Evolutionary conservation across 257 asterid species (phyloP).

Genomic region (Lithospermum erythrorhizon): DNA sequence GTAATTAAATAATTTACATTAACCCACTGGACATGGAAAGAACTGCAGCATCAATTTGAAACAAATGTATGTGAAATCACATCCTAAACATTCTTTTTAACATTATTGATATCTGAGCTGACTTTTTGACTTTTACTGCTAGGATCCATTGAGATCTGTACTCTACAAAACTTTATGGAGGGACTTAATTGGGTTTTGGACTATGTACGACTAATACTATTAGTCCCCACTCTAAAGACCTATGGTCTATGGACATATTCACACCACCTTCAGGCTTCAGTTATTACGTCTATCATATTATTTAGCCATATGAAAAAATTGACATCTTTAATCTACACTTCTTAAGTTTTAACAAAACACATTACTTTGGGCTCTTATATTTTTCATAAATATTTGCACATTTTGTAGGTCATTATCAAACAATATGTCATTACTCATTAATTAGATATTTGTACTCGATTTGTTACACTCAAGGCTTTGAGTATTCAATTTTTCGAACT

Average conservation of each 20-base stretch:
- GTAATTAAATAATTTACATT: neutral
- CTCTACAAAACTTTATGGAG: constrained; percentile 2
- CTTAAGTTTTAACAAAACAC: too few species aligned
- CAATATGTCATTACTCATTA: too few species aligned
- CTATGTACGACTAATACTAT: neutral
- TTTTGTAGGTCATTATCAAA: too few species aligned
- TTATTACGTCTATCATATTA: too few species aligned
- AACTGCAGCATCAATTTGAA: constrained; percentile 19
- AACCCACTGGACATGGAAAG: neutral
- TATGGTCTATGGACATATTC: neutral
- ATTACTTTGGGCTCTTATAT: too few species aligned
- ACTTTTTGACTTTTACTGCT: constrained; percentile 19
- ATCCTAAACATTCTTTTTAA: neutral
- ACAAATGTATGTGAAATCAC: neutral
- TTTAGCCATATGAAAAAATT: too few species aligned
- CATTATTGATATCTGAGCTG: constrained; percentile 20
- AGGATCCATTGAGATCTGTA: constrained; percentile 16
- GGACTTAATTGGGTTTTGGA: neutral
- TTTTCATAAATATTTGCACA: too few species aligned
- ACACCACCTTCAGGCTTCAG: too few species aligned
- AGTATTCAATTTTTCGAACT: too few species aligned
- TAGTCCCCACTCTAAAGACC: constrained; percentile 2
- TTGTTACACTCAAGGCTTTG: too few species aligned
- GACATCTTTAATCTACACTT: too few species aligned
- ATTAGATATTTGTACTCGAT: too few species aligned